Percentiles rank a stretch among this genome's conserved stretches.
These are phyloP conservation scores for Leishmania mexicana DNA, from an alignment of 208 protist genomes.

Conservation along the genomic window DNA sequence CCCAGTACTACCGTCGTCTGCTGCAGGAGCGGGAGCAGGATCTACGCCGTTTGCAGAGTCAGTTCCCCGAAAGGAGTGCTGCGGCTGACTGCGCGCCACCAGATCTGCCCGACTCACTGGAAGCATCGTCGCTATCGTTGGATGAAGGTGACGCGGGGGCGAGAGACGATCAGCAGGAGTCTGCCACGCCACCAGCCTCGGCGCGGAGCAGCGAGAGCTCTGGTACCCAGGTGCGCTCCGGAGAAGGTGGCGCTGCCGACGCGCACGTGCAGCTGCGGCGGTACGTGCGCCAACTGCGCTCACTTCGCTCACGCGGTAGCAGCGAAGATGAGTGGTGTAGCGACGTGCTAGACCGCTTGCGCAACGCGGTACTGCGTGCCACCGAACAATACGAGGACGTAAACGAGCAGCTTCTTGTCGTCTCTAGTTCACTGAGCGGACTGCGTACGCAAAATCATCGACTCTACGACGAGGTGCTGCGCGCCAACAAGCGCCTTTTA, in stretches of 20 bases:
- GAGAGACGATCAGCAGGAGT: not conserved
- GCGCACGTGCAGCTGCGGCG: conserved; percentile 12
- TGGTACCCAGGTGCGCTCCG: not conserved
- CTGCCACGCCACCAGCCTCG: not conserved
- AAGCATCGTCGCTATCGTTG: not conserved
- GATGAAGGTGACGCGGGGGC: not conserved
- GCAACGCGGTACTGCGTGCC: conserved; percentile 20
- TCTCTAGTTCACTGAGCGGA: conserved; percentile 16
- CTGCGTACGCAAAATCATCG: conserved; percentile 31
- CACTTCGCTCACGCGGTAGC: not conserved
- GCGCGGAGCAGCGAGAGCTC: not conserved
- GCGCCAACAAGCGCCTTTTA: not conserved
- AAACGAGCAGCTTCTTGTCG: conserved; percentile 27
- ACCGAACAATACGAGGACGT: conserved; percentile 26
- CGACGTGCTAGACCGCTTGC: conserved; percentile 7
- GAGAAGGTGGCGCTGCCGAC: not conserved
- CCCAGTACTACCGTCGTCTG: conserved; percentile 19
- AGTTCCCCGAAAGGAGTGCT: not conserved
- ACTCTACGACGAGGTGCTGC: conserved; percentile 17
- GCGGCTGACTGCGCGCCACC: not conserved
- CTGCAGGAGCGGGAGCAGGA: conserved; percentile 28
- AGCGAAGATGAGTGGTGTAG: not conserved
- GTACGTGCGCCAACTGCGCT: conserved; percentile 3
- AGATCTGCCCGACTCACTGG: not conserved
- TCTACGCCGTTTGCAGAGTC: conserved; percentile 9